These are phyloP conservation scores for Colletotrichum sojae DNA, from an alignment of 2,329 filamentous ascomycete species.

Conservation along the genomic window DNA sequence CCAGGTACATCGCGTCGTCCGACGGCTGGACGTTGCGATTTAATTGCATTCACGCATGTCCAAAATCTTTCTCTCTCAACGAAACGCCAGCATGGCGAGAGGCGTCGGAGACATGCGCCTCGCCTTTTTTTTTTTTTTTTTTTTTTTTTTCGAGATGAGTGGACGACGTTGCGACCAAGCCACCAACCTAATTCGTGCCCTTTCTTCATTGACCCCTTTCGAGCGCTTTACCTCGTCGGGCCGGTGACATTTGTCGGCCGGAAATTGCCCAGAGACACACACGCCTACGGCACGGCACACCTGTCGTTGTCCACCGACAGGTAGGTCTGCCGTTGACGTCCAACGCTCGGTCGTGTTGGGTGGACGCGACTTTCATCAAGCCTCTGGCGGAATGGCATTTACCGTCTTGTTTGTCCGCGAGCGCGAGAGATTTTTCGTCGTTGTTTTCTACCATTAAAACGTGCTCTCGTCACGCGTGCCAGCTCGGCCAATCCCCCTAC, in stretches of 20 bases:
- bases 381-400: too few relatives aligned
- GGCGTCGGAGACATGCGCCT: too few relatives aligned
- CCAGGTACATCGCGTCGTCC: too few relatives aligned
- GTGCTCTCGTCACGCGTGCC: neutral
- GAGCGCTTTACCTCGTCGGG: neutral
- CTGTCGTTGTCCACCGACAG: conserved; percentile 8
- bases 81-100: too few relatives aligned
- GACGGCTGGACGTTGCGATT: too few relatives aligned
- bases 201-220: neutral
- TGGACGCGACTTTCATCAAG: too few relatives aligned
- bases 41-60: too few relatives aligned
- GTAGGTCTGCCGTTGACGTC: conserved; percentile 2
- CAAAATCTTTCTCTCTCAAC: too few relatives aligned
- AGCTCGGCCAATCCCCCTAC: neutral
- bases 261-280: conserved; percentile 24
- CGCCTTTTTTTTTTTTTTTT: too few relatives aligned
- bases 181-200: neutral
- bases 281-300: too few relatives aligned
- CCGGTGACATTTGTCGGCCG: neutral
- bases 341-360: neutral
- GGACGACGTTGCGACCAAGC: neutral
- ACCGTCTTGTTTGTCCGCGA: neutral
- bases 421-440: neutral
- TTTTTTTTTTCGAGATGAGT: too few relatives aligned
- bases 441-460: neutral